Evolutionary conservation across 1,284 basidiomycete species (phyloP).

Genomic region (Austropuccinia psidii): DNA sequence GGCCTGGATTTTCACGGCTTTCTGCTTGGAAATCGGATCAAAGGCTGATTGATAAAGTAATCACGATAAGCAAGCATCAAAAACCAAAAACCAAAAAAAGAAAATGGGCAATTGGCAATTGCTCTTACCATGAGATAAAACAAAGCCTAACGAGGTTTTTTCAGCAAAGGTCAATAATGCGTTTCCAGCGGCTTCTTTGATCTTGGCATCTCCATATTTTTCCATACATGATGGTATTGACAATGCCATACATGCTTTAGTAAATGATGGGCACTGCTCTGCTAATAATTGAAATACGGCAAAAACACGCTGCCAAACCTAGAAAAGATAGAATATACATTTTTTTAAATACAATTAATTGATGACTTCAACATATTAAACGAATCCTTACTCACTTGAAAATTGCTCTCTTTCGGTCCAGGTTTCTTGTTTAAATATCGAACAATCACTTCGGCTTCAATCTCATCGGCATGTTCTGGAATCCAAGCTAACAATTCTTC

Average conservation of each 20-base stretch:
- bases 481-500: constrained; percentile 82
- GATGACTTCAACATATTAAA: background rate
- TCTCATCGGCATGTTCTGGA: constrained; percentile 58
- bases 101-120: constrained; percentile 41
- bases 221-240: constrained; percentile 79
- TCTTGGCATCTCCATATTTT: constrained; percentile 91
- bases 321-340: background rate
- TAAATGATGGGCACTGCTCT: constrained; percentile 71
- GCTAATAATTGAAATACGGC: constrained; percentile 66
- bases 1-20: constrained; percentile 93
- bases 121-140: constrained; percentile 70
- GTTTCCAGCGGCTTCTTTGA: constrained; percentile 96
- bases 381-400: constrained; percentile 60
- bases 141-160: constrained; percentile 87
- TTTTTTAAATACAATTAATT: constrained; percentile 2
- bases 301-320: constrained; percentile 85
- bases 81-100: background rate
- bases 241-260: constrained; percentile 73
- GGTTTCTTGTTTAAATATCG: constrained; percentile 82
- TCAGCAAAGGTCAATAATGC: constrained; percentile 74
- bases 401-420: constrained; percentile 97
- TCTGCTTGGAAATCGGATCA: constrained; percentile 82
- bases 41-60: constrained; percentile 58
- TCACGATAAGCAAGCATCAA: background rate
- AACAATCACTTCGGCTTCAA: constrained; percentile 83